Conservation (phyloP, 2,329 filamentous ascomycete genomes). For the Cadophora sp. region DNA sequence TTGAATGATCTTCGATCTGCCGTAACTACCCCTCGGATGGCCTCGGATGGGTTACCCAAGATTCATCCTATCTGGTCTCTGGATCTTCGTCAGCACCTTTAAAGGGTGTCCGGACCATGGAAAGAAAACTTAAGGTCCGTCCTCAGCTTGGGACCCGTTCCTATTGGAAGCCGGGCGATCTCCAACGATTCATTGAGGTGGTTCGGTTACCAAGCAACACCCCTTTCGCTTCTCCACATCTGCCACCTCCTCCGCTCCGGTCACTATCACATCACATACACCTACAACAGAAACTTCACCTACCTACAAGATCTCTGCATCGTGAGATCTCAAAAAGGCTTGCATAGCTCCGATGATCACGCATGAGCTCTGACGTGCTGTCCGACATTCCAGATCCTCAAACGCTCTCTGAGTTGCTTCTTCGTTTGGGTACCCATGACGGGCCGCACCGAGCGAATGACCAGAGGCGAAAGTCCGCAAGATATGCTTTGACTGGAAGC, state of each 20-base stretch:
- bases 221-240: slow-evolving; percentile 8
- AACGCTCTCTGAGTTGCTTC: not conserved
- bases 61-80: not conserved
- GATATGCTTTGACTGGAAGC: not conserved
- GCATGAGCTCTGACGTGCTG: slow-evolving; percentile 11
- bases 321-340: slow-evolving; percentile 7
- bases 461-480: not conserved
- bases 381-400: not conserved
- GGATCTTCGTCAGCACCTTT: slow-evolving; percentile 10
- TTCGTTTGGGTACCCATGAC: not conserved
- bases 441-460: slow-evolving; percentile 15
- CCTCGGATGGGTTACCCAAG: slow-evolving; percentile 3
- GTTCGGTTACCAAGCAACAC: not conserved
- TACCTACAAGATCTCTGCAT: slow-evolving; percentile 9
- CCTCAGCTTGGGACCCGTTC: not conserved
- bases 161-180: slow-evolving; percentile 11
- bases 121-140: not conserved
- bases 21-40: not conserved
- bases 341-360: slow-evolving; percentile 5
- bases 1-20: not conserved
- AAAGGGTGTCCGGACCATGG: not conserved
- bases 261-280: slow-evolving; percentile 7
- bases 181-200: slow-evolving; percentile 12
- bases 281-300: not conserved
- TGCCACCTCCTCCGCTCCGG: not conserved